Evolutionary conservation across 192 early-diverging fungal genomes (phyloP).

Genomic region (Coemansia sp.): DNA sequence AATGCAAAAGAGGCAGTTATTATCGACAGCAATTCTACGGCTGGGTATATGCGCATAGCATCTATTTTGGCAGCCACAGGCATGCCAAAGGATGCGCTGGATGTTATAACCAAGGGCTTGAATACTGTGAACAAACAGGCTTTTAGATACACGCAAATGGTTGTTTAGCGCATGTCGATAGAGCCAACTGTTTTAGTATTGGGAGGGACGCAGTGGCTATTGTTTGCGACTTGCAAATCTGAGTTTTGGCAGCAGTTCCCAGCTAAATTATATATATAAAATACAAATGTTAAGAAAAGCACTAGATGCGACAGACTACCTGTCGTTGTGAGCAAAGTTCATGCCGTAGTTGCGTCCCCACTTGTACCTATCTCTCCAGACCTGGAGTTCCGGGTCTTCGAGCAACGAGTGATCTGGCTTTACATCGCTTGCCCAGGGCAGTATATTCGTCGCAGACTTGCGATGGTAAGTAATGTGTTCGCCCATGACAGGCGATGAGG

Average conservation of each 20-base stretch:
- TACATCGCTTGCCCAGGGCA: slow-evolving; percentile 1
- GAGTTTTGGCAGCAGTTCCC: slow-evolving; percentile 17
- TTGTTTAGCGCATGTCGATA: slow-evolving; percentile 18
- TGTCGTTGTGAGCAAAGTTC: slow-evolving; percentile 54
- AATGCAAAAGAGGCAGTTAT: slow-evolving; percentile 34
- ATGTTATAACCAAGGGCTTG: slow-evolving; percentile 14
- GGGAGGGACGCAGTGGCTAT: slow-evolving; percentile 39
- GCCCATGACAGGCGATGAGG: slow-evolving; percentile 28
- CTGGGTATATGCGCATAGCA: slow-evolving; percentile 27
- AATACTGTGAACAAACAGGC: neutral
- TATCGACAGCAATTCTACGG: slow-evolving; percentile 13
- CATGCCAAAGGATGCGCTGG: slow-evolving; percentile 21
- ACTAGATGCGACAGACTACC: neutral
- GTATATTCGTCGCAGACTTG: slow-evolving; percentile 7
- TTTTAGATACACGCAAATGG: slow-evolving; percentile 18
- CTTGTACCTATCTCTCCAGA: slow-evolving; percentile 50
- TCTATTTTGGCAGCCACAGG: slow-evolving; percentile 23
- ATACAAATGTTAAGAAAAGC: neutral
- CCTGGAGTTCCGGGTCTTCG: slow-evolving; percentile 45
- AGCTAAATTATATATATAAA: neutral
- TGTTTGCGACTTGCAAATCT: slow-evolving; percentile 26
- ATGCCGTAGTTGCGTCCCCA: slow-evolving; percentile 52
- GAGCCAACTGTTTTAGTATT: slow-evolving; percentile 21
- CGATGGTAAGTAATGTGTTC: slow-evolving; percentile 18
- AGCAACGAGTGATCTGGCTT: slow-evolving; percentile 42